A percentile compares a stretch with the other conserved stretches of the same genome.
Evolutionary conservation across 208 protist species (phyloP).

Genomic region (Leishmania amazonensis): DNA sequence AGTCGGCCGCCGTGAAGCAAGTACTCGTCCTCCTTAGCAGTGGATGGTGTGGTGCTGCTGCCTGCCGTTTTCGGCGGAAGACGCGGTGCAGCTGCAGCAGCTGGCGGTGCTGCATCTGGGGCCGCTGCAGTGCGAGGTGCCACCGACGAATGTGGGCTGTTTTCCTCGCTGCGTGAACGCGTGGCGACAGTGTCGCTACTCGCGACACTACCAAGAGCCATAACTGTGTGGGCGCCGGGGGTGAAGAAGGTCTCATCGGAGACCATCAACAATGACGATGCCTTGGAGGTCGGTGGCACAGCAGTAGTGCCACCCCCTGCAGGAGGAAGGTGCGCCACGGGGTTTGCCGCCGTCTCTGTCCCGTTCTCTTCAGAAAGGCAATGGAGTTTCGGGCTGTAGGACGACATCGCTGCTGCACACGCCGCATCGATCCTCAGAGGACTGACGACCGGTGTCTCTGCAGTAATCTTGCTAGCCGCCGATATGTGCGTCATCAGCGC

Average conservation of each 20-base stretch:
- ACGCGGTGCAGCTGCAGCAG: background rate
- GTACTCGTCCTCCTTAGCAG: constrained; percentile 29
- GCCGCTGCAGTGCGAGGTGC: background rate
- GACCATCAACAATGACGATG: background rate
- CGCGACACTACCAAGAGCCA: background rate
- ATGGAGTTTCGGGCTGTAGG: background rate
- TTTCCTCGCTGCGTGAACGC: background rate
- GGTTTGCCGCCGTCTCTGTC: background rate
- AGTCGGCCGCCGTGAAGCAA: constrained; percentile 26
- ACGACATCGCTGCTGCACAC: background rate
- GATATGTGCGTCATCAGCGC: constrained; percentile 18
- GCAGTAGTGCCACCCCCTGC: background rate
- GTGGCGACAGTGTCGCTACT: background rate
- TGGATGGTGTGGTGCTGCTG: background rate
- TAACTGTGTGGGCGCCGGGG: background rate
- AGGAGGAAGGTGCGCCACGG: background rate
- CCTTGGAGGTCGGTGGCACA: background rate
- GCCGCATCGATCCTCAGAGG: constrained; percentile 18
- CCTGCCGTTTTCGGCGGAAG: background rate
- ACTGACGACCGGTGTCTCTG: constrained; percentile 11
- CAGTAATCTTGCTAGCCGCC: constrained; percentile 12
- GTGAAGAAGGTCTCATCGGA: constrained; percentile 6
- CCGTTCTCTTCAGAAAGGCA: background rate
- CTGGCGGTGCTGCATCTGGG: background rate
- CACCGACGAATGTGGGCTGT: background rate